Evolutionary conservation across 2,329 filamentous ascomycete genomes (phyloP).

Genomic region (Pochonia chlamydosporia): DNA sequence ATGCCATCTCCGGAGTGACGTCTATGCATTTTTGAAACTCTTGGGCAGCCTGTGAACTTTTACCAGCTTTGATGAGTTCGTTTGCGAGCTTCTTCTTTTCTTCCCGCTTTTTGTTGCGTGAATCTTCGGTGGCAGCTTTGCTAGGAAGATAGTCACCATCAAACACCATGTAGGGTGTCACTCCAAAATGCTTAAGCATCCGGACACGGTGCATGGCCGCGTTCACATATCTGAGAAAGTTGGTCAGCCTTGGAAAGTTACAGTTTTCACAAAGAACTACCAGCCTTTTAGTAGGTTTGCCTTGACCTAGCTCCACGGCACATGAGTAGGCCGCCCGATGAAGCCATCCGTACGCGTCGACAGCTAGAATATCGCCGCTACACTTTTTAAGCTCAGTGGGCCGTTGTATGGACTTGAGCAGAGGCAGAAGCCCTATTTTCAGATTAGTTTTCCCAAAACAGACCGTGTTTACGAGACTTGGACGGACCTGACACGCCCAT

Average conservation of each 20-base stretch:
- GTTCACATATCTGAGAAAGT: constrained; percentile 66
- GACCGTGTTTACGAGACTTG: background rate
- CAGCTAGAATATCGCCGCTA: constrained; percentile 79
- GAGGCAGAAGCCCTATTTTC: constrained; percentile 68
- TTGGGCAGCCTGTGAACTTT: constrained; percentile 69
- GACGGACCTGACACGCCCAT: constrained; percentile 33
- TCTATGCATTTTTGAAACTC: constrained; percentile 95
- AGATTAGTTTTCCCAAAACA: background rate
- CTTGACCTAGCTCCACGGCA: constrained; percentile 83
- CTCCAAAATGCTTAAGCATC: constrained; percentile 90
- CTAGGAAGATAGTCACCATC: constrained; percentile 93
- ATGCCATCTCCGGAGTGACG: constrained; percentile 93
- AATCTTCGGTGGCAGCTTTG: constrained; percentile 81
- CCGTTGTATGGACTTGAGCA: constrained; percentile 95
- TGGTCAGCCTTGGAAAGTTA: constrained; percentile 1
- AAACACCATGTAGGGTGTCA: constrained; percentile 93
- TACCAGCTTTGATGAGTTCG: constrained; percentile 76
- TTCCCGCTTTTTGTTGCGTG: constrained; percentile 67
- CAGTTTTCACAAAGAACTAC: constrained; percentile 18
- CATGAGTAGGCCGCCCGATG: constrained; percentile 89
- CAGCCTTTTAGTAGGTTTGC: constrained; percentile 81
- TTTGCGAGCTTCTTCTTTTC: constrained; percentile 71
- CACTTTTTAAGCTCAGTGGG: constrained; percentile 83
- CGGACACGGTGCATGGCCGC: constrained; percentile 85
- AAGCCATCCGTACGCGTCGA: constrained; percentile 97